A percentile compares a stretch with the other conserved stretches of the same genome.
phyloP scores from a whole-genome alignment of 2,329 filamentous ascomycete species.

The Blumeria graminis region DNA sequence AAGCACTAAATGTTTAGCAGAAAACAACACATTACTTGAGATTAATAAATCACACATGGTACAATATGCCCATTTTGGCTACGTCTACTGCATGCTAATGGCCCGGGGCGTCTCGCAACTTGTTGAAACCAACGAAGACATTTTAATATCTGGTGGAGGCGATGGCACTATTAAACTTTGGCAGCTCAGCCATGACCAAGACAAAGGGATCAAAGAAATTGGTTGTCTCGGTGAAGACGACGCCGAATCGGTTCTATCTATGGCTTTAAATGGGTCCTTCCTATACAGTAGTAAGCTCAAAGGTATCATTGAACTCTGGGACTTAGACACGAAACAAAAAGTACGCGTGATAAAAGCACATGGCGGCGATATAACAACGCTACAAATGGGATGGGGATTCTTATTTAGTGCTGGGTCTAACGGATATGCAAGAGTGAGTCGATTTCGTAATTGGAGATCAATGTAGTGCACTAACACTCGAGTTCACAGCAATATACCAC shows the following conservation, averaged over 20 bases:
- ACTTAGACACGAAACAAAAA: slow-evolving; percentile 79
- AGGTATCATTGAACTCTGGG: slow-evolving; percentile 86
- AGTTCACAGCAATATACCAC: slow-evolving; percentile 35
- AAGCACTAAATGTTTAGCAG: slow-evolving; percentile 20
- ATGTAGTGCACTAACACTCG: no score
- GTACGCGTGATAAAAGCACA: slow-evolving; percentile 67
- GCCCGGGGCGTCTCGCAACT: slow-evolving; percentile 43
- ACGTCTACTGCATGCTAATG: slow-evolving; percentile 89
- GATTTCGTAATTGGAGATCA: neutral
- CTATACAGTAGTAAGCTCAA: slow-evolving; percentile 75
- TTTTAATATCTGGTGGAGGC: slow-evolving; percentile 73
- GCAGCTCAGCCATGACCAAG: slow-evolving; percentile 33
- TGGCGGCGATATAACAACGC: slow-evolving; percentile 58
- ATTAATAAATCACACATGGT: slow-evolving; percentile 59
- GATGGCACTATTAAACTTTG: slow-evolving; percentile 93
- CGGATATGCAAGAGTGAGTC: slow-evolving; percentile 55
- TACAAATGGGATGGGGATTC: slow-evolving; percentile 65
- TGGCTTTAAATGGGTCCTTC: slow-evolving; percentile 74
- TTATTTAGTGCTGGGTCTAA: slow-evolving; percentile 77
- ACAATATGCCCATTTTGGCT: slow-evolving; percentile 85
- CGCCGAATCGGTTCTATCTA: slow-evolving; percentile 42
- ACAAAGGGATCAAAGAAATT: slow-evolving; percentile 43
- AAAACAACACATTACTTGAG: slow-evolving; percentile 45
- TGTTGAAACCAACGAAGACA: slow-evolving; percentile 49
- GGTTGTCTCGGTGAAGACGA: slow-evolving; percentile 38